phyloP scores from a whole-genome alignment of 2,329 filamentous ascomycete genomes.

The Nothomitra cinnamomea region DNA sequence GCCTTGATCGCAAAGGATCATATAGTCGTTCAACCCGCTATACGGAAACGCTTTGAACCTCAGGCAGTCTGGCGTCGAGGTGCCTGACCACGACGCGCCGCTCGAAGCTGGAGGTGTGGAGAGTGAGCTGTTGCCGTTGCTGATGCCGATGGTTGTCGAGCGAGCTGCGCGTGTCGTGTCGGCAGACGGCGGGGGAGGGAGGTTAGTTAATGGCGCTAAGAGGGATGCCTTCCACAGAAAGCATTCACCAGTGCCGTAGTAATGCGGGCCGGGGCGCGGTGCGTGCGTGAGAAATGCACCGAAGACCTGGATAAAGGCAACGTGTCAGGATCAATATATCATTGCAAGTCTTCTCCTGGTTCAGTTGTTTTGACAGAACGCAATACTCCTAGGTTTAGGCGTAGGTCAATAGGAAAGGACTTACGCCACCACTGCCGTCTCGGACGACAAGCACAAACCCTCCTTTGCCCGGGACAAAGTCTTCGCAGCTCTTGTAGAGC shows the following conservation, averaged over 20 bases:
- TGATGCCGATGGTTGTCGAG: constrained; percentile 38
- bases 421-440: constrained; percentile 57
- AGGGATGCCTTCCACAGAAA: constrained; percentile 72
- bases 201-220: constrained; percentile 36
- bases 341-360: neutral
- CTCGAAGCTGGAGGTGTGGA: constrained; percentile 15
- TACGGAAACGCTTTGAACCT: constrained; percentile 97
- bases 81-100: constrained; percentile 7
- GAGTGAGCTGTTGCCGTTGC: constrained; percentile 11
- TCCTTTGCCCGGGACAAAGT: constrained; percentile 41
- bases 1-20: constrained; percentile 76
- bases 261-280: constrained; percentile 64
- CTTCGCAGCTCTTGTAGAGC: constrained; percentile 62
- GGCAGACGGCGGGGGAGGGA: constrained; percentile 53
- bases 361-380: neutral
- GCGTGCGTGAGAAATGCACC: constrained; percentile 87
- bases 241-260: constrained; percentile 93
- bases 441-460: constrained; percentile 81
- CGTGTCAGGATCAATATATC: neutral
- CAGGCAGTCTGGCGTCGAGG: constrained; percentile 48
- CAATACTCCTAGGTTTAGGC: too few species aligned
- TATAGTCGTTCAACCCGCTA: constrained; percentile 89
- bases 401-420: constrained; percentile 24
- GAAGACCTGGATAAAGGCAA: constrained; percentile 45
- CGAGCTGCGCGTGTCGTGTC: constrained; percentile 45